A percentile compares a stretch with the other conserved stretches of the same genome.
phyloP scores from a whole-genome alignment of 768 basidiomycete species.

The Suillus americanus region DNA sequence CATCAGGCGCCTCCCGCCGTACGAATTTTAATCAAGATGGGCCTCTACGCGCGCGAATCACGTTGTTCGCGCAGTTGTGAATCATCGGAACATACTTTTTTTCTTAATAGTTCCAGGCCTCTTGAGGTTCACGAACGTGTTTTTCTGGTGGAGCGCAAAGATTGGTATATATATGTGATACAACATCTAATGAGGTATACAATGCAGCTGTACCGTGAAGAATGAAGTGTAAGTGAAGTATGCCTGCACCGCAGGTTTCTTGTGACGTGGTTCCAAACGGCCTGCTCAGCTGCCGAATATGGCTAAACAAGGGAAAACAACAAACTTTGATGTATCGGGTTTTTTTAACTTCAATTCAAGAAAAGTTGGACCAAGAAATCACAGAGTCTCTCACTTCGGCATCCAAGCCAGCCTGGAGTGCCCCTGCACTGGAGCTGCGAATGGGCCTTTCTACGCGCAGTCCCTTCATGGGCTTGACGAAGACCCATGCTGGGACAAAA shows the following conservation, averaged over 20 bases:
- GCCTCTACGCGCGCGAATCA: not conserved
- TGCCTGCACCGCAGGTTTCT: constrained; percentile 6
- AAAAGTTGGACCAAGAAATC: constrained; percentile 63
- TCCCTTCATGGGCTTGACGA: constrained; percentile 62
- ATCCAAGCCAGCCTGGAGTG: constrained; percentile 49
- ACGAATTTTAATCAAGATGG: not conserved
- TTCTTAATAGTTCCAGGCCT: not conserved
- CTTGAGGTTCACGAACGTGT: not conserved
- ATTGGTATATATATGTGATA: not conserved
- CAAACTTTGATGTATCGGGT: not conserved
- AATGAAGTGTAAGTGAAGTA: not conserved
- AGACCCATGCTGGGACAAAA: constrained; percentile 76
- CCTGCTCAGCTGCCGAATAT: not conserved
- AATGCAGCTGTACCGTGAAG: not conserved
- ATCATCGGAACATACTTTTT: not conserved
- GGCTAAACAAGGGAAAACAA: not conserved
- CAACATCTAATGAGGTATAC: constrained; percentile 1
- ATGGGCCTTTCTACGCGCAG: constrained; percentile 62
- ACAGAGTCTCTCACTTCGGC: constrained; percentile 43
- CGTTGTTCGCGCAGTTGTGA: not conserved
- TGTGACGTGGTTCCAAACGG: not conserved
- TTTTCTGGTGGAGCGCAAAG: not conserved
- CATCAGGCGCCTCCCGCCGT: constrained; percentile 13
- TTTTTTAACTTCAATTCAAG: constrained; percentile 1
- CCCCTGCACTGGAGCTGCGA: constrained; percentile 50